These are phyloP conservation scores for Oryza punctata DNA, from an alignment of 176 grass and related monocot species.

Conservation along the genomic window DNA sequence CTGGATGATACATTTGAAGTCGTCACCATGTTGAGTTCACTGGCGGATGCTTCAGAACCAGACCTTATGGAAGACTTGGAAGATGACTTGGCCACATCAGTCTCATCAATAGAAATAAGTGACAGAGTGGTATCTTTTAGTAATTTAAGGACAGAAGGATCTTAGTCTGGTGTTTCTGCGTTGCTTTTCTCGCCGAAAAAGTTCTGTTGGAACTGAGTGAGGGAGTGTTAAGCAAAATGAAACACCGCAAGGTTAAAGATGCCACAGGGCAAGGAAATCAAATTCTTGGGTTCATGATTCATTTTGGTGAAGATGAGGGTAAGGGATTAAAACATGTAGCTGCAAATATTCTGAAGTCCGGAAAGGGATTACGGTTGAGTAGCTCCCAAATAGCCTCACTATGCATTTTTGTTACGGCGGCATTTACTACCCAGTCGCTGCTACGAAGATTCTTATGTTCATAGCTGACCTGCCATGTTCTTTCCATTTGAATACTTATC, in stretches of 20 bases:
- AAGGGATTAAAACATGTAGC: not conserved
- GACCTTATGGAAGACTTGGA: conserved; percentile 23
- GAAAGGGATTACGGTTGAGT: conserved; percentile 16
- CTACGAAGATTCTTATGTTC: conserved; percentile 34
- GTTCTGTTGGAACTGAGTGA: conserved; percentile 21
- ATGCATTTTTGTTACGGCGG: conserved; percentile 14
- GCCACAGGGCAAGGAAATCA: not conserved
- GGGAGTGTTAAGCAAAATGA: not conserved
- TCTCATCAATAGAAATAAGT: conserved; percentile 33
- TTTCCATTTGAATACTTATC: not conserved
- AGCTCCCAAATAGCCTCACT: conserved; percentile 8
- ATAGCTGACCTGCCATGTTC: conserved; percentile 43
- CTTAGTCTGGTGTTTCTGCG: conserved; percentile 26
- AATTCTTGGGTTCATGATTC: conserved; percentile 19
- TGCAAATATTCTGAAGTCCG: not conserved
- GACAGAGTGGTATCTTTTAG: conserved; percentile 24
- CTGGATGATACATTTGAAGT: conserved; percentile 84
- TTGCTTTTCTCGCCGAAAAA: conserved; percentile 4
- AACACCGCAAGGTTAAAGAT: conserved; percentile 17
- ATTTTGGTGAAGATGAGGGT: conserved; percentile 38
- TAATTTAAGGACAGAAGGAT: conserved; percentile 41
- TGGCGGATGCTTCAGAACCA: conserved; percentile 67
- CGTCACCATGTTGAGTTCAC: conserved; percentile 66
- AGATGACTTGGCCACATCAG: conserved; percentile 40
- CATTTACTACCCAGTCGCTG: conserved; percentile 15